Conservation (phyloP, 2,329 filamentous ascomycete species). For the Phialophora expanda region DNA sequence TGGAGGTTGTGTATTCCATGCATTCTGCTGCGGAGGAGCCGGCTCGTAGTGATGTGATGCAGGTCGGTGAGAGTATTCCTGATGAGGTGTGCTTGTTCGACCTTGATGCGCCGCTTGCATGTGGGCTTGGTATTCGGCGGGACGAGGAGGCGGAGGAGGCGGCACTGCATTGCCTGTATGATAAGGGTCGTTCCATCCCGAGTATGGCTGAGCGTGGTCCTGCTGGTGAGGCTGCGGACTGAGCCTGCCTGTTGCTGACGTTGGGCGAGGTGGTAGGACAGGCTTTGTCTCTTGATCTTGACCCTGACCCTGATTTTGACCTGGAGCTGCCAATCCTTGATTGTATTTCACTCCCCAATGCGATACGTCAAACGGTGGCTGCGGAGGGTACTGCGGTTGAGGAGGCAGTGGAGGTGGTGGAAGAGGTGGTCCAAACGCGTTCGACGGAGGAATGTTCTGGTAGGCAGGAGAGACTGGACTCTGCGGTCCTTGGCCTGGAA, state of each 20-base stretch:
- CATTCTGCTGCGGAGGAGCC: slow-evolving; percentile 37
- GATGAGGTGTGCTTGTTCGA: slow-evolving; percentile 41
- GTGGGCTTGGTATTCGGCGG: slow-evolving; percentile 46
- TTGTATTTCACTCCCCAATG: slow-evolving; percentile 52
- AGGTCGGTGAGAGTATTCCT: slow-evolving; percentile 43
- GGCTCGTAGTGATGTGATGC: slow-evolving; percentile 45
- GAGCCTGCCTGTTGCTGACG: slow-evolving; percentile 29
- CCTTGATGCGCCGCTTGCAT: slow-evolving; percentile 40
- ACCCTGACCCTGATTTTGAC: slow-evolving; percentile 23
- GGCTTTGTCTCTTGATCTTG: slow-evolving; percentile 31
- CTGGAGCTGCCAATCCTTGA: slow-evolving; percentile 25
- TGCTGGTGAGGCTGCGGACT: slow-evolving; percentile 30
- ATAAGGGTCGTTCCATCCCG: slow-evolving; percentile 36
- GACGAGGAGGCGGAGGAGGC: slow-evolving; percentile 46
- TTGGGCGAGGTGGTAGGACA: slow-evolving; percentile 39
- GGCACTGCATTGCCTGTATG: slow-evolving; percentile 29
- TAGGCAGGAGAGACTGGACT: slow-evolving; percentile 31
- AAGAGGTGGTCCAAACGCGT: slow-evolving; percentile 33
- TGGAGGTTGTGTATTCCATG: slow-evolving; percentile 26
- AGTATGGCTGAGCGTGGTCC: slow-evolving; percentile 32
- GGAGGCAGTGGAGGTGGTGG: slow-evolving; percentile 28
- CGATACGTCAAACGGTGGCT: slow-evolving; percentile 43
- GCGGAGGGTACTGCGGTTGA: slow-evolving; percentile 20
- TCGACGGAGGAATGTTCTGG: slow-evolving; percentile 1
- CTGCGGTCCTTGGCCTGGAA: slow-evolving; percentile 19